phyloP scores from a whole-genome alignment of 2,329 filamentous ascomycete genomes.

The Aureobasidium sp. region DNA sequence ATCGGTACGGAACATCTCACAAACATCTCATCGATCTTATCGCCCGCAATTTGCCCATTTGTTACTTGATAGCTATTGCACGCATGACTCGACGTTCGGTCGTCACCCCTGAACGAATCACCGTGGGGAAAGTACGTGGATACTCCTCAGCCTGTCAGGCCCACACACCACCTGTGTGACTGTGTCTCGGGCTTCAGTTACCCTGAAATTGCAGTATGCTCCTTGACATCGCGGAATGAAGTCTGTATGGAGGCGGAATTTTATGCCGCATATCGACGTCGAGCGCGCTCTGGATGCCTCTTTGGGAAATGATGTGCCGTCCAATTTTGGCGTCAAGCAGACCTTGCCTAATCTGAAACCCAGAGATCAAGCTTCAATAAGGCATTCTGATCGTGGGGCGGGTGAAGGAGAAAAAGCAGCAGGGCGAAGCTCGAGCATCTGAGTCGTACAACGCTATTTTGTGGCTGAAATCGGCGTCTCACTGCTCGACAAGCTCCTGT shows the following conservation, averaged over 20 bases:
- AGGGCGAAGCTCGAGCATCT: slow-evolving; percentile 1
- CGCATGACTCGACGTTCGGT: neutral
- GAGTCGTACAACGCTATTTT: slow-evolving; percentile 10
- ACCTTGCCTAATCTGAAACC: slow-evolving; percentile 12
- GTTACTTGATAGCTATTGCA: neutral
- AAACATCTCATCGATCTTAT: slow-evolving; percentile 1
- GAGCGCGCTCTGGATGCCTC: neutral
- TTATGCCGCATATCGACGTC: neutral
- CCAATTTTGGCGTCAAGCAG: slow-evolving; percentile 2
- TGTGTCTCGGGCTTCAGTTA: neutral
- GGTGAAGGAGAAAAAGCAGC: neutral
- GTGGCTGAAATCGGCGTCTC: slow-evolving; percentile 12
- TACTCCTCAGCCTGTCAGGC: neutral
- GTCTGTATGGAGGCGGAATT: neutral
- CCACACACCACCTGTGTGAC: neutral
- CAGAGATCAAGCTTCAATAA: slow-evolving; percentile 9
- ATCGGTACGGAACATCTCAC: neutral
- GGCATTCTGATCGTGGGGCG: neutral
- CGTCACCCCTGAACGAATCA: neutral
- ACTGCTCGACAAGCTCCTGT: neutral
- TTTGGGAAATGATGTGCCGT: neutral
- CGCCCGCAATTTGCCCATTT: neutral
- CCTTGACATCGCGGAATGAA: neutral
- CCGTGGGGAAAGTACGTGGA: neutral
- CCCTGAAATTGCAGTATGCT: neutral